Conservation (phyloP, 2,329 filamentous ascomycete species). For the Aspergillus puulaauensis region DNA sequence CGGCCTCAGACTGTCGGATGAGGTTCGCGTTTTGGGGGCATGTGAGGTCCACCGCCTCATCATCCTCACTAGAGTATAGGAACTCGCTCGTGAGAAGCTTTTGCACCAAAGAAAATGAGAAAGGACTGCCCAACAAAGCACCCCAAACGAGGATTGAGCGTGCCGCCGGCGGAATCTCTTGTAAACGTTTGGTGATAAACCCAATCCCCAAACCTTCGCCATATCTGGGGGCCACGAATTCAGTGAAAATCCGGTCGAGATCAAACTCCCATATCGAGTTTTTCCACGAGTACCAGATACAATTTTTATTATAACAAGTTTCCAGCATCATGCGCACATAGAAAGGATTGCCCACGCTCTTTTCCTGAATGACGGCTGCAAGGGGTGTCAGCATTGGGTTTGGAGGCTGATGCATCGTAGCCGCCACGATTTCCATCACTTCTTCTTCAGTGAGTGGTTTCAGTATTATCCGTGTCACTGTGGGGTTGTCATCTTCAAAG, state of each 20-base stretch:
- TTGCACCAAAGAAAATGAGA: constrained; percentile 79
- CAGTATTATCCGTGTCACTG: constrained; percentile 69
- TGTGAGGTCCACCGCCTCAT: constrained; percentile 35
- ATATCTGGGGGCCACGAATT: constrained; percentile 76
- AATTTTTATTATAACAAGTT: constrained; percentile 80
- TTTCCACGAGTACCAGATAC: constrained; percentile 88
- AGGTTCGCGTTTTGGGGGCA: constrained; percentile 45
- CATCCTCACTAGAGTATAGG: constrained; percentile 54
- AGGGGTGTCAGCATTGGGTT: constrained; percentile 73
- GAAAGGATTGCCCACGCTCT: constrained; percentile 84
- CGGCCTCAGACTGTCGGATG: constrained; percentile 61
- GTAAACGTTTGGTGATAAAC: constrained; percentile 76
- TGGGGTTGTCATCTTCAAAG: constrained; percentile 51
- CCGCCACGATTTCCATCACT: constrained; percentile 76
- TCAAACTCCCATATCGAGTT: constrained; percentile 81
- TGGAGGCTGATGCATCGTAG: constrained; percentile 70
- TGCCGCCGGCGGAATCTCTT: constrained; percentile 72
- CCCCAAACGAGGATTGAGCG: constrained; percentile 83
- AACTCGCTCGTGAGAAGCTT: constrained; percentile 75
- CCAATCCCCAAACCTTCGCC: constrained; percentile 78
- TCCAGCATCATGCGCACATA: constrained; percentile 90
- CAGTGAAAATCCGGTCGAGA: constrained; percentile 78
- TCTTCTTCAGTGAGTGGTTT: constrained; percentile 74
- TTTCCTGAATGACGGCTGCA: constrained; percentile 82
- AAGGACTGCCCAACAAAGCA: constrained; percentile 75